Conservation (phyloP, 768 basidiomycete genomes). For the Mycena vitilis region DNA sequence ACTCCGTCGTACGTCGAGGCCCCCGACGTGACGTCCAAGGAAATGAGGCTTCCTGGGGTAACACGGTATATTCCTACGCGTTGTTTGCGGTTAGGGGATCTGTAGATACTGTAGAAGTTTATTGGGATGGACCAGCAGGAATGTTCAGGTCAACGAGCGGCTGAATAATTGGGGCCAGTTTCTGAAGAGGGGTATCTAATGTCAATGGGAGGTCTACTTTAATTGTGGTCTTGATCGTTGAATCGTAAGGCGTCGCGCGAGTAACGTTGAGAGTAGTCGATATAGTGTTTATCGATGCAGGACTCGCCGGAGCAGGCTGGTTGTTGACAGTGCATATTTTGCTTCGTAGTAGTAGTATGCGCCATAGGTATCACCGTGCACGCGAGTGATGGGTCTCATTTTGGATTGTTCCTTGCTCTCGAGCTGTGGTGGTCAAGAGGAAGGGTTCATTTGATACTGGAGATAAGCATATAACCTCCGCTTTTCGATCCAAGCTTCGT, state of each 20-base stretch:
- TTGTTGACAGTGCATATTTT: too few relatives aligned
- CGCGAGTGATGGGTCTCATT: too few relatives aligned
- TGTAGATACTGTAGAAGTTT: background rate
- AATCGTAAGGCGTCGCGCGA: background rate
- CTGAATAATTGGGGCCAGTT: background rate
- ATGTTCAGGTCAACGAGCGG: background rate
- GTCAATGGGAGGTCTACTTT: background rate
- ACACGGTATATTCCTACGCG: background rate
- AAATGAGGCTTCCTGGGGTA: background rate
- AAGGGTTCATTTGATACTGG: too few relatives aligned
- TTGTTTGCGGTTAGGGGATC: background rate
- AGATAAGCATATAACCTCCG: too few relatives aligned
- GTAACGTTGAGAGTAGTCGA: background rate
- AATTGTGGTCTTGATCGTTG: background rate
- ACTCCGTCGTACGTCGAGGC: slow-evolving; percentile 4
- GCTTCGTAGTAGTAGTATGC: too few relatives aligned
- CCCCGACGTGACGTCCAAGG: background rate
- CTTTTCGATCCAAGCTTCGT: too few relatives aligned
- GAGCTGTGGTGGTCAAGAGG: too few relatives aligned
- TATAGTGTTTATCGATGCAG: background rate
- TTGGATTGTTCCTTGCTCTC: too few relatives aligned
- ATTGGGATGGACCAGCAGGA: background rate
- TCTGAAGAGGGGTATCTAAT: background rate
- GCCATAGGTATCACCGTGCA: too few relatives aligned
- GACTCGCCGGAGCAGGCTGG: too few relatives aligned